phyloP scores from a whole-genome alignment of 2,329 filamentous ascomycete species.

The Curvularia verruculosa region DNA sequence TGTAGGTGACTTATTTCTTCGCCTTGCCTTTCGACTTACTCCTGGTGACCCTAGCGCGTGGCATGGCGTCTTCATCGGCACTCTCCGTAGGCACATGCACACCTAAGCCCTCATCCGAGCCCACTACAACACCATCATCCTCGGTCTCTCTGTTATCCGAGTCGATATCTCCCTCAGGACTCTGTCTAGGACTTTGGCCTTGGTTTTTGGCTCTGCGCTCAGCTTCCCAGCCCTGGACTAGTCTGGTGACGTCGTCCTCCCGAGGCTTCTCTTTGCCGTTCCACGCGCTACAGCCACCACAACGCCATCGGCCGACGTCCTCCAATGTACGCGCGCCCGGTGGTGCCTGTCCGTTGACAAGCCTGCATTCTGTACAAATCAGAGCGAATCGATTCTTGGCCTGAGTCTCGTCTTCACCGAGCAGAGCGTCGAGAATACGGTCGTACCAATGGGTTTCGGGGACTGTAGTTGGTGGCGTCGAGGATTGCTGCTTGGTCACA shows the following conservation, averaged over 20 bases:
- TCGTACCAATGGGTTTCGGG: constrained; percentile 85
- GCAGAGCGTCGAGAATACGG: constrained; percentile 84
- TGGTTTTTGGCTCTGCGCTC: constrained; percentile 59
- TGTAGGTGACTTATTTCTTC: constrained; percentile 39
- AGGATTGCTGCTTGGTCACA: constrained; percentile 39
- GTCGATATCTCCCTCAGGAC: constrained; percentile 22
- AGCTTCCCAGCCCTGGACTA: constrained; percentile 48
- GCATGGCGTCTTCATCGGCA: constrained; percentile 34
- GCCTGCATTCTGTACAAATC: constrained; percentile 79
- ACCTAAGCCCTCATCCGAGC: constrained; percentile 26
- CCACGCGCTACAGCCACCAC: constrained; percentile 78
- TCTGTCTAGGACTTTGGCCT: constrained; percentile 15
- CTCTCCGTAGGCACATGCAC: constrained; percentile 29
- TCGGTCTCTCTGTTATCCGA: constrained; percentile 34
- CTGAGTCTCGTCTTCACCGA: constrained; percentile 93
- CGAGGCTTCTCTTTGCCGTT: constrained; percentile 83
- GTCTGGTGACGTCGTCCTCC: constrained; percentile 67
- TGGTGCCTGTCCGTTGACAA: constrained; percentile 95
- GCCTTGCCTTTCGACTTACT: constrained; percentile 51
- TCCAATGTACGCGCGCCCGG: constrained; percentile 78
- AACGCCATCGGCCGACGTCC: constrained; percentile 87
- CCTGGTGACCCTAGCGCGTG: constrained; percentile 47
- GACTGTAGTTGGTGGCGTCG: constrained; percentile 46
- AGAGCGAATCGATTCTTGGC: constrained; percentile 89
- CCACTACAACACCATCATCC: constrained; percentile 25